Base-by-base conservation (phyloP, 2,329 filamentous ascomycete species). In the Pyrenophora seminiperda region DNA sequence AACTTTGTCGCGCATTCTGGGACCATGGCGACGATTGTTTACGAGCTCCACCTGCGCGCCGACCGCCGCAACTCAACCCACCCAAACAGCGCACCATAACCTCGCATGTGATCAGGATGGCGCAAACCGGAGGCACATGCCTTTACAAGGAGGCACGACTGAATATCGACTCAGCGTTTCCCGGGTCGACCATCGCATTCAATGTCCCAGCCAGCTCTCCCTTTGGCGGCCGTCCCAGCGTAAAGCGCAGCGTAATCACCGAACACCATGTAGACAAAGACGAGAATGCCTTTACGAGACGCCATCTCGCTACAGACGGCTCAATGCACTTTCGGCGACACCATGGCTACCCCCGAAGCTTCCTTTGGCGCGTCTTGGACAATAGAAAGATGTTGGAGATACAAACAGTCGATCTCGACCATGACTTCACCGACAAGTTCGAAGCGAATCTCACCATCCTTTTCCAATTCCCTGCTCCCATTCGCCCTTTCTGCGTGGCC, bases 331-430 rank as follows among this genome's bases (percentile, higher is more conserved):
- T 96, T 73, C 86, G 94, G 47, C 83, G 83, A 71, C 83, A 88
- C 71, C 84, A 88, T 66, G 79, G 83, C 57, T 86, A 88, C 57
- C 94, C 94, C 31, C 86, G 89, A 68, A 90, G 85, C 73, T 95
- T 97, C 69, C 81, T 96, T 39, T 99, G 94, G 94, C 85, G 93
- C 62, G 82, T 97, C 31, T 76, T 97, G 53, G 88, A 96, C 66
- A 85, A 90, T 64, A 85, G 86, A 66, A 89, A 83, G 60, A 79
- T 91, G 55, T 80, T 99, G 62, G 93, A 94, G 75, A 81, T 99
- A 41, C 88, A 90, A 67, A 86, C 85, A 32, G 85, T 90, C 53
- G 94, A 99, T 74, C 76, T 97, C 59, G 88, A 85, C 17, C 70
- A 91, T 83, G 76, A 83, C 80, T 59, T 81, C 80, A 54, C 81